Conservation (phyloP, 768 basidiomycete genomes). For the Naganishia randhawae region DNA sequence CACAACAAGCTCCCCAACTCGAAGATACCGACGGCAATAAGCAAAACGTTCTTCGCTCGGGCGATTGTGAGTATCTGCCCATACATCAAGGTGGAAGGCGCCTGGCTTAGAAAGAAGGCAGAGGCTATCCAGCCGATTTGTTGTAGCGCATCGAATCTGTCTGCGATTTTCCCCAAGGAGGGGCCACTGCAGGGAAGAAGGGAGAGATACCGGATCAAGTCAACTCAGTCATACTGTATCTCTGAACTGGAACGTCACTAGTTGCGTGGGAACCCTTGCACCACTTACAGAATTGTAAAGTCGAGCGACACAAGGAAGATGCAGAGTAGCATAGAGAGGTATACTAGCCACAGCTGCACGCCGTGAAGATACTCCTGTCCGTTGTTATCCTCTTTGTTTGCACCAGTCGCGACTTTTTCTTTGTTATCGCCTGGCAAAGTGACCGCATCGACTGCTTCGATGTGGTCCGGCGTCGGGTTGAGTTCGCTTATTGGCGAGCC, state of each 20-base stretch:
- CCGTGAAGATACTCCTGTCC: conserved; percentile 2
- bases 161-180: conserved; percentile 10
- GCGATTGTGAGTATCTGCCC: conserved; percentile 48
- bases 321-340: conserved; percentile 35
- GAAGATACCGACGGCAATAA: conserved; percentile 51
- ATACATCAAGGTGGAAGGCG: conserved; percentile 8
- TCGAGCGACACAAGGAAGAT: conserved; percentile 50
- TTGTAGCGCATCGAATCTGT: conserved; percentile 9
- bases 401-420: neutral
- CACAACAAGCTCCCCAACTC: conserved; percentile 56
- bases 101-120: conserved; percentile 50
- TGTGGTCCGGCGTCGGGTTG: neutral
- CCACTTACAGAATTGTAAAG: conserved; percentile 47
- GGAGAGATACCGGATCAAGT: neutral
- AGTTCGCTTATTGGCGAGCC: conserved; percentile 1
- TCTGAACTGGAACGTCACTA: neutral
- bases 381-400: neutral
- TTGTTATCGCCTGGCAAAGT: neutral
- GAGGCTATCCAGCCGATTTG: conserved; percentile 36
- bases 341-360: conserved; percentile 5
- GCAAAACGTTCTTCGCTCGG: conserved; percentile 48
- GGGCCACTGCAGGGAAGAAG: neutral
- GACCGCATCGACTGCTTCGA: neutral
- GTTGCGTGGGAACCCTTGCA: no score
- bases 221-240: no score